These are phyloP conservation scores for Cryptosporidium ryanae DNA, from an alignment of 169 alveolate species.

Conservation along the genomic window DNA sequence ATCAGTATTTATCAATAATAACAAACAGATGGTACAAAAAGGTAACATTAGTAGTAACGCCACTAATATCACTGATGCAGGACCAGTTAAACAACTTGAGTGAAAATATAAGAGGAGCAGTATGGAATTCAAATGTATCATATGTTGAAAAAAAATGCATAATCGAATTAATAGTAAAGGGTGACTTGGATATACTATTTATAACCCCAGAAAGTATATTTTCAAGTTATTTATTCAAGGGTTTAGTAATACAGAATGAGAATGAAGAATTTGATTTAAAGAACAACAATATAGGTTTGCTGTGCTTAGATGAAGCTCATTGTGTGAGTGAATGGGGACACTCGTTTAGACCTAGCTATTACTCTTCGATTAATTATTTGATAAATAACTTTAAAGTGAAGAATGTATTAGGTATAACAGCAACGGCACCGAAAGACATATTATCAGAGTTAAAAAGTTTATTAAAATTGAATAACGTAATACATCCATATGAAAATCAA, in stretches of 20 bases:
- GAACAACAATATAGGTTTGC: constrained; percentile 78
- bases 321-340: constrained; percentile 92
- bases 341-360: constrained; percentile 88
- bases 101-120: constrained; percentile 85
- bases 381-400: constrained; percentile 80
- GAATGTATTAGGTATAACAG: constrained; percentile 87
- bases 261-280: constrained; percentile 26
- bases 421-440: constrained; percentile 90
- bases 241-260: constrained; percentile 75
- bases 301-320: constrained; percentile 91
- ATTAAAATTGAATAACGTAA: constrained; percentile 19
- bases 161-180: constrained; percentile 79
- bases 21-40: constrained; percentile 26
- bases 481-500: constrained; percentile 42
- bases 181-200: constrained; percentile 85
- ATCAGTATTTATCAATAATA: constrained; percentile 79
- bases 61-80: constrained; percentile 89
- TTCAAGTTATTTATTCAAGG: constrained; percentile 67
- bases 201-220: constrained; percentile 86
- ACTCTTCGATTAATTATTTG: constrained; percentile 79
- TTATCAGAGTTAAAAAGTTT: constrained; percentile 73
- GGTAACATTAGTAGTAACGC: constrained; percentile 86
- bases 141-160: constrained; percentile 79
- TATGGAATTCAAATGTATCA: constrained; percentile 84
- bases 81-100: constrained; percentile 87